These are phyloP conservation scores for Stevia rebaudiana DNA, from an alignment of 140 eudicot genomes.

Conservation along the genomic window DNA sequence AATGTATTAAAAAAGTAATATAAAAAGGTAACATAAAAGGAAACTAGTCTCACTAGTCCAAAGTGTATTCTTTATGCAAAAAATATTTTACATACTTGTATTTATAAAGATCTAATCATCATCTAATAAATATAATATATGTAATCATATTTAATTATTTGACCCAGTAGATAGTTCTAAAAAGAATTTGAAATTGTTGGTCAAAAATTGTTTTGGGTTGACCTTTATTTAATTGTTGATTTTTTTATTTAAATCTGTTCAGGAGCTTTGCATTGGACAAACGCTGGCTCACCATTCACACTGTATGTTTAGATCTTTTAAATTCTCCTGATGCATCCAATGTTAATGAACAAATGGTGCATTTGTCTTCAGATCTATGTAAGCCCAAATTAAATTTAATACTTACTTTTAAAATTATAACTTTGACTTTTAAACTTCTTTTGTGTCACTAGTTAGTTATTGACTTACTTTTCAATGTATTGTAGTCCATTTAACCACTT, in stretches of 20 bases:
- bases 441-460: neutral
- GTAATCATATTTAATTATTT: neutral
- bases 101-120: neutral
- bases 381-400: constrained; percentile 16
- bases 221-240: neutral
- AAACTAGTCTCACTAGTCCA: neutral
- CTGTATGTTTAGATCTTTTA: constrained; percentile 58
- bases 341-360: constrained; percentile 36
- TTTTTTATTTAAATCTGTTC: constrained; percentile 13
- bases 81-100: neutral
- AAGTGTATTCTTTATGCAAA: neutral
- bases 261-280: constrained; percentile 59
- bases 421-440: neutral
- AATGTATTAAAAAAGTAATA: neutral
- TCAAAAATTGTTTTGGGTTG: neutral
- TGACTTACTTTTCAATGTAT: neutral
- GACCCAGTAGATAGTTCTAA: constrained; percentile 4
- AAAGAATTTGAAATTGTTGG: neutral
- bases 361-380: constrained; percentile 29
- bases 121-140: neutral
- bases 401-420: neutral
- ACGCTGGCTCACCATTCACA: constrained; percentile 69
- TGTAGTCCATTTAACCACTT: neutral
- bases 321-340: constrained; percentile 46
- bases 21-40: neutral